Base-by-base conservation (phyloP, 169 alveolate species). In the Cryptosporidium tyzzeri region DNA sequence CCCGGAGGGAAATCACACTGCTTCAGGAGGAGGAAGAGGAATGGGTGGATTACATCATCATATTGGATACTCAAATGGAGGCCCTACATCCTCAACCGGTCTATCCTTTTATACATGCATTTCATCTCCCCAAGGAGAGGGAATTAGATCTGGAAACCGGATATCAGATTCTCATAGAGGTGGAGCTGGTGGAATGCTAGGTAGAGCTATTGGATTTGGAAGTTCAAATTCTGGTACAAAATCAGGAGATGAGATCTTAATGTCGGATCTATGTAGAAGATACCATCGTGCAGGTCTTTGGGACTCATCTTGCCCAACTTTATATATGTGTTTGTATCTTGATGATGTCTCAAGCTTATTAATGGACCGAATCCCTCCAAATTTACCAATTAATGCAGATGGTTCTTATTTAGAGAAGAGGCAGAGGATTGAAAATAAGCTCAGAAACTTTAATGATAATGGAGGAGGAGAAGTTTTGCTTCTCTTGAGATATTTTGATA, bases 251-350 rank as follows among this genome's bases (percentile, higher is more conserved):
- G 75, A 65, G 1, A 29, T 65, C 26, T 26, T 61, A 7, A 18
- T 80, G 68, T 80, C 89, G 1, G 89, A 80, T 18, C 67, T 80
- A 21, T 80, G 89, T 58, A 59, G 75, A 29, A 80, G 74, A 26
- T 80, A 80, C 45, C 89, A 80, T 50, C 69, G 89, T 41, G 89
- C 51, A 31, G 89, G 89, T 44, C 61, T 80, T 18, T 80, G 89
- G 89, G 89, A 80, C 39, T 80, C 89, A 18, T 80, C 89, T 29
- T 80, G 89, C 18, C 89, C 89, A 2, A 80, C 89, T 10, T 31
- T 80, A 33, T 80, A 62, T 31, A 80, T 80, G 89, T 80, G 89
- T 10, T 35, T 80, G 44, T 80, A 62, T 18, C 12, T 65, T n/a
- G 80, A 73, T 23, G 58, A 37, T 23, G 29, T 45, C 35, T 44